Percentiles rank a stretch among this genome's conserved stretches.
Conservation (phyloP, 352 stramenopile genomes). For the Globisporangium iwayamae region DNA sequence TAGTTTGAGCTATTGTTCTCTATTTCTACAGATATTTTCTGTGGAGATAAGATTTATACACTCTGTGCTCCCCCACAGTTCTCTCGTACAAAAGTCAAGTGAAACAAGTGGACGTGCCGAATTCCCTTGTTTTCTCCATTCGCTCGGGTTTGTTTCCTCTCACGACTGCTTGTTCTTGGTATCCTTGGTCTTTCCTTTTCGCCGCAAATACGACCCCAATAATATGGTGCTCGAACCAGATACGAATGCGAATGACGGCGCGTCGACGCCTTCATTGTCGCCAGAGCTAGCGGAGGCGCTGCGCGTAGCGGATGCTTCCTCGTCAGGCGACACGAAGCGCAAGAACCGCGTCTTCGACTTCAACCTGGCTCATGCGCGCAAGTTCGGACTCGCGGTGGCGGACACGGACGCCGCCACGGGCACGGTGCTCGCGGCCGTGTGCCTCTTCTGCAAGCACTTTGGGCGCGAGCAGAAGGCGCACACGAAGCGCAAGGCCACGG, state of each 20-base stretch:
- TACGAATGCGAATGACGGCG: not conserved
- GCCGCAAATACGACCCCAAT: not conserved
- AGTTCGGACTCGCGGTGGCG: constrained; percentile 49
- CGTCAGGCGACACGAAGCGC: constrained; percentile 27
- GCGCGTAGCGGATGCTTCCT: not conserved
- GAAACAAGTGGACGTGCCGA: too few relatives aligned
- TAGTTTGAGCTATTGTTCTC: too few relatives aligned
- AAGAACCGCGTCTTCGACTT: constrained; percentile 19
- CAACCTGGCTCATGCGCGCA: constrained; percentile 34
- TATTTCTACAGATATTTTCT: too few relatives aligned
- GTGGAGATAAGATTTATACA: too few relatives aligned
- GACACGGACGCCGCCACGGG: constrained; percentile 37
- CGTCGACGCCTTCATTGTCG: not conserved
- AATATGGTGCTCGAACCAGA: constrained; percentile 4
- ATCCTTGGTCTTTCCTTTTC: not conserved
- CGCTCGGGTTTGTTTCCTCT: too few relatives aligned
- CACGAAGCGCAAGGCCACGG: constrained; percentile 49
- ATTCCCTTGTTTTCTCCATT: not conserved
- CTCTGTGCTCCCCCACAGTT: not conserved
- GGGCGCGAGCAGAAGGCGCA: constrained; percentile 51
- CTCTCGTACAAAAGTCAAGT: too few relatives aligned
- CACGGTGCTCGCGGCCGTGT: constrained; percentile 48
- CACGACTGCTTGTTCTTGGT: not conserved
- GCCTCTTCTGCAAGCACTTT: constrained; percentile 65
- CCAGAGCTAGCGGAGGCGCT: not conserved